phyloP scores from a whole-genome alignment of 768 basidiomycete genomes.

The Saitozyma podzolica region DNA sequence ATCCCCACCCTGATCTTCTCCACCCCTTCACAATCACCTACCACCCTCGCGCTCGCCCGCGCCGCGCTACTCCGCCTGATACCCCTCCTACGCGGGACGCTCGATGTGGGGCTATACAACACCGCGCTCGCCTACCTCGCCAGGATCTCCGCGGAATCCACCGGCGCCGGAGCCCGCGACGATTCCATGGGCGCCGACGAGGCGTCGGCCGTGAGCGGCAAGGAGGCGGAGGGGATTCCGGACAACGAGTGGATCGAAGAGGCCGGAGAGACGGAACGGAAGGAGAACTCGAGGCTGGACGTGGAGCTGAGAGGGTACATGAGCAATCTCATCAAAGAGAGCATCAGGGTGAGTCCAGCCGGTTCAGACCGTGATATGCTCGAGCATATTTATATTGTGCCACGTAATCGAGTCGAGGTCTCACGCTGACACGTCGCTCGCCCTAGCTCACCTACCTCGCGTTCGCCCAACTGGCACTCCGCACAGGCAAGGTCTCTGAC shows the following conservation, averaged over 20 bases:
- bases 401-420: too few species aligned
- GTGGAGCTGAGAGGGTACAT: slow-evolving; percentile 91
- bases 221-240: slow-evolving; percentile 14
- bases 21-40: slow-evolving; percentile 9
- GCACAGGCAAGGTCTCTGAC: slow-evolving; percentile 67
- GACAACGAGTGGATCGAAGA: slow-evolving; percentile 77
- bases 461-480: slow-evolving; percentile 74
- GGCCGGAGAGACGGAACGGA: slow-evolving; percentile 63
- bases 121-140: slow-evolving; percentile 4
- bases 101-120: slow-evolving; percentile 22
- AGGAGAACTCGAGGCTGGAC: slow-evolving; percentile 81
- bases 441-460: slow-evolving; percentile 60
- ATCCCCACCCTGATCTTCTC: slow-evolving; percentile 24
- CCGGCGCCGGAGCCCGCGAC: not conserved
- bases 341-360: slow-evolving; percentile 77
- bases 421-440: not conserved
- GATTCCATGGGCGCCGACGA: slow-evolving; percentile 9
- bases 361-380: too few species aligned
- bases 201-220: not conserved
- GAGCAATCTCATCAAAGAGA: slow-evolving; percentile 98
- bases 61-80: slow-evolving; percentile 25
- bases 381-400: not conserved
- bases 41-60: slow-evolving; percentile 21
- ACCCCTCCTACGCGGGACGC: slow-evolving; percentile 30
- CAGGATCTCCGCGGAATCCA: not conserved